A percentile compares a stretch with the other conserved stretches of the same genome.
phyloP scores from a whole-genome alignment of 2,329 filamentous ascomycete genomes.

The Phaeosphaeria sp. region DNA sequence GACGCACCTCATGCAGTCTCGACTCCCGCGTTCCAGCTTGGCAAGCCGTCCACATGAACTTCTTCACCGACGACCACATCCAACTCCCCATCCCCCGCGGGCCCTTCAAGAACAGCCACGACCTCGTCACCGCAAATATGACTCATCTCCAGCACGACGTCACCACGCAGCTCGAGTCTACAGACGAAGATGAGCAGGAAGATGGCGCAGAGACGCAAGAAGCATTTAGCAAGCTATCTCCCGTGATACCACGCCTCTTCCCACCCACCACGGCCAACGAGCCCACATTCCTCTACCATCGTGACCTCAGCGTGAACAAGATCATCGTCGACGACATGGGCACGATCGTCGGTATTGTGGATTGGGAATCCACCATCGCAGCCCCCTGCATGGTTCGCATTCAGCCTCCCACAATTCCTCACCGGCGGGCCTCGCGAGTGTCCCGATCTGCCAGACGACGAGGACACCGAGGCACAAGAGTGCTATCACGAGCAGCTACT shows the following conservation, averaged over 20 bases:
- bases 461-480: background rate
- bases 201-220: background rate
- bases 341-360: slow-evolving; percentile 1
- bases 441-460: background rate
- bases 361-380: background rate
- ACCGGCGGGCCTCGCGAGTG: background rate
- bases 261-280: background rate
- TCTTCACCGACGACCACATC: slow-evolving; percentile 2
- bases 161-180: background rate
- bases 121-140: background rate
- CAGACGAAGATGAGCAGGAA: background rate
- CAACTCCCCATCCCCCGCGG: background rate
- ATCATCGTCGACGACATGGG: background rate
- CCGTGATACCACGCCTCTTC: background rate
- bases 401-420: background rate
- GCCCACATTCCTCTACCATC: background rate
- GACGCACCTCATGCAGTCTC: background rate
- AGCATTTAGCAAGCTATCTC: background rate
- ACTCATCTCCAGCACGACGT: background rate
- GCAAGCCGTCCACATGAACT: background rate
- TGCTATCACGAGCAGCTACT: background rate
- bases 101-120: background rate
- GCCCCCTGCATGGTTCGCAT: background rate
- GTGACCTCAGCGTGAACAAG: background rate
- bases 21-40: background rate